Base-by-base conservation (phyloP, 2,329 filamentous ascomycete species). In the Fusarium fujikuroi region DNA sequence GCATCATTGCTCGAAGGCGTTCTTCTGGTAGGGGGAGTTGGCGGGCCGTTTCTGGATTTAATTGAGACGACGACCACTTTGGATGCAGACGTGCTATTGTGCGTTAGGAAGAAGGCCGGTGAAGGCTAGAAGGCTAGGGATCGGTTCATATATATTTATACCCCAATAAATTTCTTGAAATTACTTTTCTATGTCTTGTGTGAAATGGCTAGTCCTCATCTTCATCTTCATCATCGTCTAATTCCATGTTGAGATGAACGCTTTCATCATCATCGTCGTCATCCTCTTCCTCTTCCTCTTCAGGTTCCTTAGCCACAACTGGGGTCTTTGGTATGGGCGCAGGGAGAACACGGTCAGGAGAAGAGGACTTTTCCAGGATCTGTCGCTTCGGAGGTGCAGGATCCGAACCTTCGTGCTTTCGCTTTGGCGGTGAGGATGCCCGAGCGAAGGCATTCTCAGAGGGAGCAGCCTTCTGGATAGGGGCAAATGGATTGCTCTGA, bases 241-340 rank as follows among this genome's bases (percentile, higher is more conserved):
- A 78, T 50, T 88, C 87, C 87, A 90, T 90, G 61, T 90, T 88
- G 63, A 90, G 81, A 79, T 90, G 87, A 18, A 90, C 85, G 66
- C 88, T 90, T 61, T 85, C 87, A 63, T 89, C 87, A 28, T 85
- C 85, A 25, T 85, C 85, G n/a, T 84, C 85, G 2, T 82, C 84
- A 9, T 65, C 63, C 5, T 42, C 53, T 10, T 79, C 63, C 5
- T 42, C 53, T 10, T 79, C 81, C 2, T 76, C 78, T 7, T 63
- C 66, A 18, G 37, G 81, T 1, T 75, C 78, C 7, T 60, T 79
- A 16, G 75, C 60, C 30, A 49, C 79, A 23, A 74, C 61, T n/a
- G 58, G 53, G 21, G 64, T 70, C 53, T 75, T 79, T 6, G 69
- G 65, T 14, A 64, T 28, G 39, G 69, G 63, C 7, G 66, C 44